Evolutionary conservation across 139 green algal genomes (phyloP), one percentile per base, ranked within the genome.

Genomic region (Picochlorum sp.): DNA sequence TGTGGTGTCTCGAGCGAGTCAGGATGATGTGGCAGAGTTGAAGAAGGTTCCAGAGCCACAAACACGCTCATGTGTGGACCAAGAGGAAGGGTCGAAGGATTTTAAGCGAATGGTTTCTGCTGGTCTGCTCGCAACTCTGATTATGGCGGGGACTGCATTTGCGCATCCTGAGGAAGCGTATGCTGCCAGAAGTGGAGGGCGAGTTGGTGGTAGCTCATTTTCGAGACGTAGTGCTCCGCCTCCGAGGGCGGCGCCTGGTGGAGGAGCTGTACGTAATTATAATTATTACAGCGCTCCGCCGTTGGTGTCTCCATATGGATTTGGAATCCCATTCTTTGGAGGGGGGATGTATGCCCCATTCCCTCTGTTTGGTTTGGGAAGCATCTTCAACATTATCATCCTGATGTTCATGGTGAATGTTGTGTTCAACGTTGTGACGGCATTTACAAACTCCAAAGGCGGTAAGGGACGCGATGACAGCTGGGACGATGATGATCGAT

Each of bases 361-460:
- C 55, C 56, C 62, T 44, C 26, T 57, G 37, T 71, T 73, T 54
- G 65, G 56, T 49, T 16, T 77, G 15, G 62, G 67, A 55, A 56
- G 38, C 21, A 16, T 79, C 20, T 79, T 79, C 56, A 77, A 76
- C 57, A 49, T 79, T 47, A 45, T 79, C 38, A 49, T 77, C 14
- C 16, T 78, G 6, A 66, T 64, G 37, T 65, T 78, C 14, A 18
- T 57, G 16, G 56, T 68, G 31, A 70, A 70, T 15, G 58, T 76
- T 15, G 63, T 67, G 13, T 24, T 63, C 15, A 21, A 45, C 4
- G 31, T 54, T 30, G 23, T 65, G 11, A 38, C 13, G 15, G 52
- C 24, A 24, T 66, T 71, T n/a, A 65, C 65, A 7, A 66, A 66
- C 15, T 49, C 52, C 4, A 45, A n/a, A 8, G 26, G 56, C 9